phyloP scores from a whole-genome alignment of 169 alveolate species.

The Plasmodium adleri region DNA sequence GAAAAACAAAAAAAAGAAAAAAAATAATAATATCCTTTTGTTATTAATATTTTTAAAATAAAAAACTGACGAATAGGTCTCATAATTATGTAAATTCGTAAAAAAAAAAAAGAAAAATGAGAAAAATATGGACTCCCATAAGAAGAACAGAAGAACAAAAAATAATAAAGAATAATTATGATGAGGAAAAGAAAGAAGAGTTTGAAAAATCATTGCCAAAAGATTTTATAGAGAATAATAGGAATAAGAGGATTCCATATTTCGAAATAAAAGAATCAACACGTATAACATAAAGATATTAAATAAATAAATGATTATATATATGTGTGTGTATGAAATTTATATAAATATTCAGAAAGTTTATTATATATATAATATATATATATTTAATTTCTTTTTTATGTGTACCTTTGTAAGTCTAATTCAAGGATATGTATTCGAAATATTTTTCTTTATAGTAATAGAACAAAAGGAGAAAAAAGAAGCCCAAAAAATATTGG shows the following conservation, averaged over 20 bases:
- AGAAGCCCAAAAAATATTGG: conserved; percentile 71
- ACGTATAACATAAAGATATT: conserved; percentile 9
- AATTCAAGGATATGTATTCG: background rate
- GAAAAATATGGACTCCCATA: conserved; percentile 78
- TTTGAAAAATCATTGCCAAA: conserved; percentile 73
- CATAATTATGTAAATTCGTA: background rate
- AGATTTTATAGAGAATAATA: conserved; percentile 72
- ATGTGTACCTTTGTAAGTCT: no score
- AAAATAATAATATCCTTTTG: background rate
- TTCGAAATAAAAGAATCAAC: conserved; percentile 75
- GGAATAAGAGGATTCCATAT: conserved; percentile 70
- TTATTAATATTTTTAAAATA: background rate
- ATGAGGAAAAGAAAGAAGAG: conserved; percentile 62
- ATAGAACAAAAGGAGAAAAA: conserved; percentile 73
- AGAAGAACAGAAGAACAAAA: conserved; percentile 77
- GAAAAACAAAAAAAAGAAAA: background rate
- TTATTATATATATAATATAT: background rate
- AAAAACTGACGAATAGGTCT: background rate
- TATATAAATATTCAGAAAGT: background rate
- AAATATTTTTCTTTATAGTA: conserved; percentile 21
- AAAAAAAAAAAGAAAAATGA: conserved; percentile 43
- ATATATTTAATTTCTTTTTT: no score
- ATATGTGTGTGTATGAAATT: background rate
- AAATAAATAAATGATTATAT: background rate
- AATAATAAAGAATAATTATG: conserved; percentile 59